Conservation (phyloP, 2,329 filamentous ascomycete species). For the Aplosporella prunicola region DNA sequence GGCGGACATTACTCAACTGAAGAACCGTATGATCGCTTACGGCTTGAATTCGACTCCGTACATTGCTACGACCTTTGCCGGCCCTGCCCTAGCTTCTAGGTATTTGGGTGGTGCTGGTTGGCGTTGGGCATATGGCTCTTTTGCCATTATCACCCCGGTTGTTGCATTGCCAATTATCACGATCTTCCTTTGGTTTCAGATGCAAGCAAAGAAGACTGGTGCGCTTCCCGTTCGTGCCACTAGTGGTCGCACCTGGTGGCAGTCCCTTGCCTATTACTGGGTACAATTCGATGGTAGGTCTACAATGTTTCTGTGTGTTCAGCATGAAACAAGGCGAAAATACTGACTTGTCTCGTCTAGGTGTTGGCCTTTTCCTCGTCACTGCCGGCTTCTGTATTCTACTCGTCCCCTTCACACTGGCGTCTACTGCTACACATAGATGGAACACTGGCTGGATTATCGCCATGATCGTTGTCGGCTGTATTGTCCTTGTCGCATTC, state of each 20-base stretch:
- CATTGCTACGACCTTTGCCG: constrained; percentile 25
- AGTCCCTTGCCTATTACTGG: constrained; percentile 43
- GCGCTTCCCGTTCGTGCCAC: constrained; percentile 28
- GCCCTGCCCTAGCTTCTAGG: constrained; percentile 18
- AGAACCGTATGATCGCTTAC: constrained; percentile 55
- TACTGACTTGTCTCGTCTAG: too few relatives aligned
- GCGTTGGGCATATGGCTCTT: constrained; percentile 60
- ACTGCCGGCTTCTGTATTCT: constrained; percentile 50
- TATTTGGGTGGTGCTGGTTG: constrained; percentile 47
- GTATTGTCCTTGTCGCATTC: constrained; percentile 24
- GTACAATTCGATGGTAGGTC: constrained; percentile 47
- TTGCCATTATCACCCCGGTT: constrained; percentile 54
- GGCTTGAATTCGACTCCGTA: constrained; percentile 34
- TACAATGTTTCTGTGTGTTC: too few relatives aligned
- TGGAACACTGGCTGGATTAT: constrained; percentile 36
- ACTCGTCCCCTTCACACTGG: constrained; percentile 56
- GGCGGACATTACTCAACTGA: constrained; percentile 54
- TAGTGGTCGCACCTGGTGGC: constrained; percentile 33
- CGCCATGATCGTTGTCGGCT: constrained; percentile 29
- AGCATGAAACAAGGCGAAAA: too few relatives aligned
- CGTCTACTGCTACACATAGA: constrained; percentile 12
- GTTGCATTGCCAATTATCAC: constrained; percentile 52
- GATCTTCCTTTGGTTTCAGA: constrained; percentile 49
- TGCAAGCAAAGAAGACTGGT: constrained; percentile 46
- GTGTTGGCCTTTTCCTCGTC: constrained; percentile 47